Percentiles rank a stretch among this genome's conserved stretches.
phyloP scores from a whole-genome alignment of 352 stramenopile genomes.

The Phytophthora ramorum region DNA sequence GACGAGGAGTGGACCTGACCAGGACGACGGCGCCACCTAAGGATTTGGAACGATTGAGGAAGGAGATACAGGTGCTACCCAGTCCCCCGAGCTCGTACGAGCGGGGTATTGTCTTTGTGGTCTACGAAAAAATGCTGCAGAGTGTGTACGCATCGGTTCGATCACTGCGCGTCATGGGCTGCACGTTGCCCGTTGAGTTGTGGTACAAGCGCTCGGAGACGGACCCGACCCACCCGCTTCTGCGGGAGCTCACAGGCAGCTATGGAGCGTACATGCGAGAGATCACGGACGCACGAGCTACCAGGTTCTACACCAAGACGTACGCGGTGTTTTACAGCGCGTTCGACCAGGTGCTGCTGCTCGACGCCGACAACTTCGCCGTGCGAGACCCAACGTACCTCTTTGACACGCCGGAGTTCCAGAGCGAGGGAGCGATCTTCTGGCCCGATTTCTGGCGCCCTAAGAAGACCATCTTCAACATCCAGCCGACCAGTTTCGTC shows the following conservation, averaged over 20 bases:
- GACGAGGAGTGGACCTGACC: constrained; percentile 15
- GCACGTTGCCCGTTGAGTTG: constrained; percentile 67
- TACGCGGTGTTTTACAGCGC: constrained; percentile 77
- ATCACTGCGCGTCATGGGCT: constrained; percentile 47
- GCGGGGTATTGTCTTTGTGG: constrained; percentile 60
- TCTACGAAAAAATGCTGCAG: constrained; percentile 59
- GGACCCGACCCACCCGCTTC: constrained; percentile 50
- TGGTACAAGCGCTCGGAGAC: constrained; percentile 69
- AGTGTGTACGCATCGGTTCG: constrained; percentile 62
- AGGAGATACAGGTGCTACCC: constrained; percentile 1
- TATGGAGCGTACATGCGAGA: constrained; percentile 67
- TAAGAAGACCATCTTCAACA: constrained; percentile 79
- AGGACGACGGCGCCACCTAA: constrained; percentile 6
- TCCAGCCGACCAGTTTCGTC: constrained; percentile 65
- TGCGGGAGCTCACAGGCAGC: constrained; percentile 41
- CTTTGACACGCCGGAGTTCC: constrained; percentile 62
- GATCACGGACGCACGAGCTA: constrained; percentile 60
- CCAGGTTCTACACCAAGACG: constrained; percentile 76
- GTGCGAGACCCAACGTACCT: constrained; percentile 70
- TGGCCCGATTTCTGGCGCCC: constrained; percentile 84
- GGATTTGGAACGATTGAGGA: constrained; percentile 15
- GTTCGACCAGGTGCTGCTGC: constrained; percentile 77
- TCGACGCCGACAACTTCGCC: constrained; percentile 83
- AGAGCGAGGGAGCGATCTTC: constrained; percentile 62
- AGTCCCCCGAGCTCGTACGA: constrained; percentile 11